Percentiles rank a stretch among this genome's conserved stretches.
Conservation (phyloP, 1,139 yeast species). For the Sugiyamaella japonica region DNA sequence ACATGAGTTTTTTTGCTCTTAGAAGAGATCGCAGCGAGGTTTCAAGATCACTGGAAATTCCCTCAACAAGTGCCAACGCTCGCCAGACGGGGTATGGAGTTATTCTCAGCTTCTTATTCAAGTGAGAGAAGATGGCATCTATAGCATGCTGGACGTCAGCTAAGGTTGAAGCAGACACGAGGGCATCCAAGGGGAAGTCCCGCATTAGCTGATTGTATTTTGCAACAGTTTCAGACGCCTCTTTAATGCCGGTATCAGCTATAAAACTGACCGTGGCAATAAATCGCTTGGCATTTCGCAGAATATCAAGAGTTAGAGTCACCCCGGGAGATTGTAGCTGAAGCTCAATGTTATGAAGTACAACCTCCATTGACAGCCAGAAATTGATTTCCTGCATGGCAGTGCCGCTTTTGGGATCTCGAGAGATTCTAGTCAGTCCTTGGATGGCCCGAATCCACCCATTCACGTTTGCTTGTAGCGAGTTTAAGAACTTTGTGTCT, state of each 20-base stretch:
- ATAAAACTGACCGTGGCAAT: slow-evolving; percentile 74
- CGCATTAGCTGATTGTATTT: slow-evolving; percentile 62
- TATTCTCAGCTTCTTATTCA: slow-evolving; percentile 59
- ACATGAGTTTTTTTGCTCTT: slow-evolving; percentile 41
- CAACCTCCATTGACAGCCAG: slow-evolving; percentile 74
- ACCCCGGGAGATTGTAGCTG: slow-evolving; percentile 62
- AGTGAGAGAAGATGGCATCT: slow-evolving; percentile 55
- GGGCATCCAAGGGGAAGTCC: slow-evolving; percentile 68
- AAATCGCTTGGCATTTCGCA: slow-evolving; percentile 72
- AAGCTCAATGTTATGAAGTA: slow-evolving; percentile 55
- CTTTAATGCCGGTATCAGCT: slow-evolving; percentile 69
- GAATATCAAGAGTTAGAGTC: slow-evolving; percentile 57
- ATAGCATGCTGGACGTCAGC: slow-evolving; percentile 50
- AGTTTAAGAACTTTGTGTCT: slow-evolving; percentile 62
- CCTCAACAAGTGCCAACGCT: slow-evolving; percentile 63
- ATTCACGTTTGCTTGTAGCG: slow-evolving; percentile 64
- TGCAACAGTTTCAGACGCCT: slow-evolving; percentile 53
- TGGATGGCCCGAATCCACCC: slow-evolving; percentile 72
- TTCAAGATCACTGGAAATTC: slow-evolving; percentile 49
- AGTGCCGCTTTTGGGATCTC: slow-evolving; percentile 57
- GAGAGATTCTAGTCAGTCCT: slow-evolving; percentile 52
- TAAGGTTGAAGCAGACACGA: slow-evolving; percentile 53
- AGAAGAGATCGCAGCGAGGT: slow-evolving; percentile 26
- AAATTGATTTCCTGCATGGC: slow-evolving; percentile 72
- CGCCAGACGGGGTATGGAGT: slow-evolving; percentile 66